Evolutionary conservation across 352 stramenopile genomes (phyloP).

Genomic region (Globisporangium nunn): DNA sequence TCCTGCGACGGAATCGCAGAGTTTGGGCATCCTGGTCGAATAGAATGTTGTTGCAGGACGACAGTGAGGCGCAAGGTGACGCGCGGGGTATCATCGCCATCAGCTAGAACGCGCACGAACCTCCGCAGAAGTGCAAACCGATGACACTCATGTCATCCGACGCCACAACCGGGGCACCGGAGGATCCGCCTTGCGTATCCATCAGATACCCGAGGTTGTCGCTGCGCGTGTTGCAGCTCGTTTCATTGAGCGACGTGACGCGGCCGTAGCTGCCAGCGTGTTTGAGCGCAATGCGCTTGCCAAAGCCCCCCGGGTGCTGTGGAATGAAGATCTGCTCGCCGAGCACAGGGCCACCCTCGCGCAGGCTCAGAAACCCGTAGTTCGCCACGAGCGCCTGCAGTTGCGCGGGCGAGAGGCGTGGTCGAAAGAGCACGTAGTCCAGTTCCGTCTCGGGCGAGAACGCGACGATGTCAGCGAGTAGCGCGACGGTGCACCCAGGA

Average conservation of each 20-base stretch:
- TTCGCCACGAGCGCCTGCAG: constrained; percentile 14
- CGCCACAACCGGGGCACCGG: constrained; percentile 38
- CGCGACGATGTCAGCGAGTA: constrained; percentile 23
- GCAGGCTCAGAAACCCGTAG: constrained; percentile 42
- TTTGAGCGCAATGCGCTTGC: constrained; percentile 50
- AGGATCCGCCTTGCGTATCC: constrained; percentile 41
- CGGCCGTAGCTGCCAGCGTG: constrained; percentile 15
- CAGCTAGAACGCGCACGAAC: constrained; percentile 7
- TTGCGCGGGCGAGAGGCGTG: constrained; percentile 9
- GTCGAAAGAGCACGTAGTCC: constrained; percentile 36
- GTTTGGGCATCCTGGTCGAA: constrained; percentile 21
- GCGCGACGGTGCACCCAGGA: constrained; percentile 24
- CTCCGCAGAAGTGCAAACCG: constrained; percentile 47
- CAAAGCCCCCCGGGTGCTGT: constrained; percentile 31
- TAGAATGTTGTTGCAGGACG: neutral
- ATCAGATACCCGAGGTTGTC: constrained; percentile 39
- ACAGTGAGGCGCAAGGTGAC: neutral
- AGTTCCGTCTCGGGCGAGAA: constrained; percentile 17
- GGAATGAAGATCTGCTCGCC: constrained; percentile 51
- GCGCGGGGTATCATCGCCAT: neutral
- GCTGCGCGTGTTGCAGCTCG: constrained; percentile 23
- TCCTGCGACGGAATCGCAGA: constrained; percentile 25
- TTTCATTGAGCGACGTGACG: constrained; percentile 18
- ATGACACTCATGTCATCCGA: constrained; percentile 29
- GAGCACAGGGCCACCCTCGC: constrained; percentile 7